Conservation (phyloP, 805 yeast species). For the Metschnikowia hibisci region DNA sequence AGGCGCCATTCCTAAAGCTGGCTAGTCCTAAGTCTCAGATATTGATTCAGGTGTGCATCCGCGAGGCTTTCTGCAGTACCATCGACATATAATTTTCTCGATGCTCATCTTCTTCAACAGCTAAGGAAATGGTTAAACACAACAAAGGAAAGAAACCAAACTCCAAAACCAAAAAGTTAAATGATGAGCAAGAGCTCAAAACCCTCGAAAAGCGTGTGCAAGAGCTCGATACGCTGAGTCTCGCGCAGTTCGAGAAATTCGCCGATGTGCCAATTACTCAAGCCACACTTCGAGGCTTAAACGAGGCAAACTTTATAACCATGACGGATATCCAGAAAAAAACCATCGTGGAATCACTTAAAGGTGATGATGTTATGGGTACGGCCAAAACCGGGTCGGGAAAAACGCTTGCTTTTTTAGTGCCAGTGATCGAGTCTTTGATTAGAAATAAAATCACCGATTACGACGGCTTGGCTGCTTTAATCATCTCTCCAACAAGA, state of each 20-base stretch:
- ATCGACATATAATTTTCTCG: slow-evolving; percentile 7
- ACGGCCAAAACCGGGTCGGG: slow-evolving; percentile 93
- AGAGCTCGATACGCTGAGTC: slow-evolving; percentile 42
- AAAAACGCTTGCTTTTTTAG: slow-evolving; percentile 79
- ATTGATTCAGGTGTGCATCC: not conserved
- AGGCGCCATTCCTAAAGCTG: no score
- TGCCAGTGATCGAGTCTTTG: slow-evolving; percentile 74
- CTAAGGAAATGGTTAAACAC: slow-evolving; percentile 12
- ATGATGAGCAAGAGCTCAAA: slow-evolving; percentile 34
- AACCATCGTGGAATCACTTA: slow-evolving; percentile 70
- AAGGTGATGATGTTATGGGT: slow-evolving; percentile 76
- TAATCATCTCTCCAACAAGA: slow-evolving; percentile 87
- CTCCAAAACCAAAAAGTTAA: slow-evolving; percentile 22
- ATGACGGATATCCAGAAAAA: slow-evolving; percentile 85
- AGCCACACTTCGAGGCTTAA: slow-evolving; percentile 65
- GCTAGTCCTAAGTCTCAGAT: no score
- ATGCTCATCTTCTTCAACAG: slow-evolving; percentile 11
- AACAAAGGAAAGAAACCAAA: slow-evolving; percentile 17
- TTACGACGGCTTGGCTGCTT: slow-evolving; percentile 83
- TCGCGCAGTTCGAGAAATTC: slow-evolving; percentile 36
- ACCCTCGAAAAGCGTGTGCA: slow-evolving; percentile 49
- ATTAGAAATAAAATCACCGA: slow-evolving; percentile 72
- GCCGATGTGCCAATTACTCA: slow-evolving; percentile 73
- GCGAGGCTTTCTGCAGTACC: not conserved
- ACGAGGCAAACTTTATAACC: slow-evolving; percentile 69